A percentile compares a stretch with the other conserved stretches of the same genome.
These are phyloP conservation scores for Komagataea norvegica DNA, from an alignment of 1,139 yeast genomes.

Conservation along the genomic window DNA sequence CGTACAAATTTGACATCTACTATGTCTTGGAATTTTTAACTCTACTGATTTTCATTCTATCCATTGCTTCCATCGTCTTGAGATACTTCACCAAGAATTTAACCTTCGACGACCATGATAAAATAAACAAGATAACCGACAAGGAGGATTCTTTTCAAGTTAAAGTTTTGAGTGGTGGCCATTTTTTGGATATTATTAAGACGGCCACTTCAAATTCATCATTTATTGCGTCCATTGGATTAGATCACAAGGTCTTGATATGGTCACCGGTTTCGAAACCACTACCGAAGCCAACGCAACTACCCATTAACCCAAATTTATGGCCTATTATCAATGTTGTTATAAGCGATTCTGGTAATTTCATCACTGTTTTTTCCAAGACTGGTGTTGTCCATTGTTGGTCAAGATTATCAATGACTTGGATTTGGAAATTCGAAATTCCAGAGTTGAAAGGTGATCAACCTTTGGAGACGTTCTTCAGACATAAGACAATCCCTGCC, in stretches of 20 bases:
- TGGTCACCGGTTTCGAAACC: constrained; percentile 67
- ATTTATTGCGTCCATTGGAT: constrained; percentile 62
- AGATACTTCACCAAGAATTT: constrained; percentile 17
- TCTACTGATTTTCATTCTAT: constrained; percentile 37
- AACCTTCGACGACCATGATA: constrained; percentile 15
- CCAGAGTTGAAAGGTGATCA: constrained; percentile 31
- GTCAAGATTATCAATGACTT: constrained; percentile 48
- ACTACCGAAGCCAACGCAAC: constrained; percentile 40
- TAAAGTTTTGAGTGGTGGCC: constrained; percentile 50
- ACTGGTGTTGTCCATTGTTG: constrained; percentile 52
- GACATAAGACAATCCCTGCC: constrained; percentile 50
- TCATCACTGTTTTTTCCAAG: constrained; percentile 53
- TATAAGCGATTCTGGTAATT: constrained; percentile 57
- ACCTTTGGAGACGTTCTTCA: constrained; percentile 55
- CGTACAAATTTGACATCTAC: constrained; percentile 36
- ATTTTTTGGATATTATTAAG: constrained; percentile 57
- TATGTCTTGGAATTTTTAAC: constrained; percentile 42
- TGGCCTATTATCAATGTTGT: constrained; percentile 68
- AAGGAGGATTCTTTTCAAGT: constrained; percentile 21
- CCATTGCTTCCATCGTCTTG: constrained; percentile 19
- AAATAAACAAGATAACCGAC: constrained; percentile 9
- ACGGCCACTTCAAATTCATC: constrained; percentile 53
- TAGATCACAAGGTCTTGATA: constrained; percentile 64
- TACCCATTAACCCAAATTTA: constrained; percentile 40
- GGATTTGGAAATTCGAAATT: constrained; percentile 46